These are phyloP conservation scores for Ammopiptanthus mongolicus DNA, from an alignment of 306 rosid genomes.

Conservation along the genomic window DNA sequence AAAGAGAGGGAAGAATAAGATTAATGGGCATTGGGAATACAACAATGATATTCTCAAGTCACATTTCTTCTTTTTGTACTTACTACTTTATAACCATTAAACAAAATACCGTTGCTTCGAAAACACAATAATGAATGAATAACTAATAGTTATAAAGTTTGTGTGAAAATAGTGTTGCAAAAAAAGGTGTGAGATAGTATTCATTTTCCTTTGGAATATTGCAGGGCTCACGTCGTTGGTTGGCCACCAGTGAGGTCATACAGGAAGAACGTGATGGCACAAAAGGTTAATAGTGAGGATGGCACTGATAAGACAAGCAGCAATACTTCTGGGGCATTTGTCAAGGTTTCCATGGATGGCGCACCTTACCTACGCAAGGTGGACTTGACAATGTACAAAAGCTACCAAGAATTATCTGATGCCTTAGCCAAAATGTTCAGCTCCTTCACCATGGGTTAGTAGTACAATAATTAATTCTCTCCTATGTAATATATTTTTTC, in stretches of 20 bases:
- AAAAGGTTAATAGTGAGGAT: slow-evolving; percentile 39
- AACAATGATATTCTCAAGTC: too few species aligned
- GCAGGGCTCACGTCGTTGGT: slow-evolving; percentile 96
- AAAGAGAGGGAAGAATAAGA: neutral
- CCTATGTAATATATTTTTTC: neutral
- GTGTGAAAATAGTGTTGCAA: too few species aligned
- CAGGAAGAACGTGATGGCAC: slow-evolving; percentile 89
- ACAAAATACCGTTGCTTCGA: too few species aligned
- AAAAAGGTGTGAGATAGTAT: too few species aligned
- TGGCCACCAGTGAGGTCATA: slow-evolving; percentile 99
- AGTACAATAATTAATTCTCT: neutral
- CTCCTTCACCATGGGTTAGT: slow-evolving; percentile 86
- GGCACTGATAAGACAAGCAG: slow-evolving; percentile 36
- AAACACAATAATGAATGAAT: too few species aligned
- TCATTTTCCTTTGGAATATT: neutral
- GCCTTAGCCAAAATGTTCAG: slow-evolving; percentile 99
- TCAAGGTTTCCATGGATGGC: slow-evolving; percentile 97
- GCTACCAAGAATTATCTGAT: slow-evolving; percentile 86
- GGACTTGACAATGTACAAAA: slow-evolving; percentile 82
- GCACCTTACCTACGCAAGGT: slow-evolving; percentile 99
- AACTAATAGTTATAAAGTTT: too few species aligned
- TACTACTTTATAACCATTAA: too few species aligned
- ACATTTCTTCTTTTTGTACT: too few species aligned
- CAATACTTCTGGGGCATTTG: slow-evolving; percentile 44
- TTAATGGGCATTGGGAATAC: slow-evolving; percentile 15